These are phyloP conservation scores for Lodderomyces jiufengensis DNA, from an alignment of 1,139 yeast species.

Conservation along the genomic window DNA sequence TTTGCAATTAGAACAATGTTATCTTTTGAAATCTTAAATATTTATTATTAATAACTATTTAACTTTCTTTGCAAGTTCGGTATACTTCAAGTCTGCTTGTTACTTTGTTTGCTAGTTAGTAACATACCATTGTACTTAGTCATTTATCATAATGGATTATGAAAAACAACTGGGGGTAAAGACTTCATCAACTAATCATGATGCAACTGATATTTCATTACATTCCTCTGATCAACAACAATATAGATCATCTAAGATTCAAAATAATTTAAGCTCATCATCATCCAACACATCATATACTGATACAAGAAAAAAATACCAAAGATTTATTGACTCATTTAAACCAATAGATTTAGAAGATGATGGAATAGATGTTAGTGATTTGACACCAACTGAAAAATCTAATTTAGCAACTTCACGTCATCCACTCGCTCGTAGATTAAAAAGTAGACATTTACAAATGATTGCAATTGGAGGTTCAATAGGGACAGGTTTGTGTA, in stretches of 20 bases:
- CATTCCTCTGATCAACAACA: not conserved
- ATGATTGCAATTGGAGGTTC: slow-evolving; percentile 47
- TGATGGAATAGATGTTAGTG: slow-evolving; percentile 33
- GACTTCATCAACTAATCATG: not conserved
- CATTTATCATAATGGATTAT: slow-evolving; percentile 5
- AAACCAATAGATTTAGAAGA: slow-evolving; percentile 40
- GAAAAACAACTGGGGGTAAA: slow-evolving; percentile 6
- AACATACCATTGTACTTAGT: too few relatives aligned
- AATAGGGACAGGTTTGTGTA: slow-evolving; percentile 23
- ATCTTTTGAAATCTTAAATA: too few relatives aligned
- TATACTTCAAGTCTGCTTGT: too few relatives aligned
- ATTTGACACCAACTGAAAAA: slow-evolving; percentile 30
- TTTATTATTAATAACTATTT: too few relatives aligned
- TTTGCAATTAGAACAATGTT: too few relatives aligned
- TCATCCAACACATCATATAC: not conserved
- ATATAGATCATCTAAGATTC: not conserved
- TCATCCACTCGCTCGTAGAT: slow-evolving; percentile 35
- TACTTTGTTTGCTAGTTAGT: too few relatives aligned
- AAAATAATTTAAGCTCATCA: too few relatives aligned
- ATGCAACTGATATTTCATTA: not conserved
- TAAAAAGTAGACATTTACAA: slow-evolving; percentile 40
- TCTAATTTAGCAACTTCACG: slow-evolving; percentile 36
- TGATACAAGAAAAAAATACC: not conserved
- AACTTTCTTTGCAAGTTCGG: too few relatives aligned
- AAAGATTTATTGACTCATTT: slow-evolving; percentile 31